Evolutionary conservation across 163 green algal species (phyloP), one percentile per base, ranked within the genome.

Genomic region (Scenedesmus sp.): DNA sequence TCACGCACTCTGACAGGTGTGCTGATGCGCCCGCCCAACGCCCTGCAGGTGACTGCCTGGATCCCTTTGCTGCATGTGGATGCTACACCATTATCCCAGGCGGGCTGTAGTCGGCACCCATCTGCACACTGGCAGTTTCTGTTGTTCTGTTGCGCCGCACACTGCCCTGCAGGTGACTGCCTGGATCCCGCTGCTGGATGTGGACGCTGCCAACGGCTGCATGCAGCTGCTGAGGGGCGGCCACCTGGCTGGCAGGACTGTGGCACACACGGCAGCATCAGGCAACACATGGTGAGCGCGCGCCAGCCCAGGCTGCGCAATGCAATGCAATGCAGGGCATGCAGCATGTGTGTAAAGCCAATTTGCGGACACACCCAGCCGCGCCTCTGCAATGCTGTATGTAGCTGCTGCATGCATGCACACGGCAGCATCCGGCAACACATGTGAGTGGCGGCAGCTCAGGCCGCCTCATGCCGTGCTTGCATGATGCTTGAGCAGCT

Each of bases 21-120:
- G 8, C 18, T 62, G 18, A 15, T 66, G 10, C 34, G 34, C 34
- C 34, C 34, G 34, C 34, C 34, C 34, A 46, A 1, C 83, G 85
- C 13, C 70, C 70, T 90, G 16, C 85, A 91, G 87, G 87, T 91
- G n/a, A 91, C 87, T 74, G 87, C 87, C 10, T 91, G 87, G 87
- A 76, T 91, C 4, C 87, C 87, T 9, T 55, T 91, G 55, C 57
- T 91, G 87, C 55, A 85, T 85, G 87, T 91, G n/a, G n/a, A 74
- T 54, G 55, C 54, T 57, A 18, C 3, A 46, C 34, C 34, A 46
- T 46, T 46, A 46, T 46, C 34, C 34, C 34, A 46, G 34, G 34
- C 34, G 34, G 34, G 34, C 34, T 46, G 34, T 46, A 46, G 34
- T 46, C 34, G 34, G 34, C 34, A 46, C 34, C 34, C 34, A 46